These are phyloP conservation scores for Verticillium dahliae DNA, from an alignment of 2,329 filamentous ascomycete genomes.

Conservation along the genomic window DNA sequence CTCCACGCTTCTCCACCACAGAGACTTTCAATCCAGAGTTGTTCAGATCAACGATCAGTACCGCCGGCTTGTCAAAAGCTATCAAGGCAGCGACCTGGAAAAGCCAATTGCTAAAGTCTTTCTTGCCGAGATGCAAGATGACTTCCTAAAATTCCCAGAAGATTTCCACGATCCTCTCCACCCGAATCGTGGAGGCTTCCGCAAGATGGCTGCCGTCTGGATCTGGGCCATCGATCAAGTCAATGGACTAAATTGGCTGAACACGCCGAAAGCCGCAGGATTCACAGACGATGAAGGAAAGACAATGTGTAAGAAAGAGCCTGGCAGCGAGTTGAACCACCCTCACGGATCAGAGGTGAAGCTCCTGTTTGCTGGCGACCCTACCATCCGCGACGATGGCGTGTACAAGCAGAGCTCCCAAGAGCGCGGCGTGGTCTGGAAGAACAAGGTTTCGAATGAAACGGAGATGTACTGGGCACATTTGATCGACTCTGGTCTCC, in stretches of 20 bases:
- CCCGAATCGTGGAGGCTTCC: not conserved
- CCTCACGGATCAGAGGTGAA: not conserved
- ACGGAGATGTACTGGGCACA: slow-evolving; percentile 16
- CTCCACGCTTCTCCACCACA: slow-evolving; percentile 27
- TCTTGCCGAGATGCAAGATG: not conserved
- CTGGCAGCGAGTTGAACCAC: not conserved
- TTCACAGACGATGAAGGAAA: not conserved
- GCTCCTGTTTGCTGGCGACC: not conserved
- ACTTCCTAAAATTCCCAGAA: not conserved
- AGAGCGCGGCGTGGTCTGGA: slow-evolving; percentile 8
- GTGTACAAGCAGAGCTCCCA: slow-evolving; percentile 18
- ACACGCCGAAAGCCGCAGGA: not conserved
- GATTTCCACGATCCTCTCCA: not conserved
- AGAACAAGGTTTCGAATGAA: slow-evolving; percentile 9
- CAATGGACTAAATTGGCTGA: not conserved
- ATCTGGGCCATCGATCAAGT: not conserved
- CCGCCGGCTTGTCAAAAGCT: slow-evolving; percentile 10
- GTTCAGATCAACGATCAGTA: slow-evolving; percentile 24
- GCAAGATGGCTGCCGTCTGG: slow-evolving; percentile 2
- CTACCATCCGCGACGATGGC: slow-evolving; percentile 14
- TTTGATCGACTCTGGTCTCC: slow-evolving; percentile 9
- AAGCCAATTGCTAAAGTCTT: not conserved
- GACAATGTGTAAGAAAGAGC: not conserved
- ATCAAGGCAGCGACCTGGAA: not conserved
- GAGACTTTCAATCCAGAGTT: slow-evolving; percentile 18